Evolutionary conservation across 2,329 filamentous ascomycete species (phyloP), one percentile per base, ranked within the genome.

Genomic region (Onygena corvina): DNA sequence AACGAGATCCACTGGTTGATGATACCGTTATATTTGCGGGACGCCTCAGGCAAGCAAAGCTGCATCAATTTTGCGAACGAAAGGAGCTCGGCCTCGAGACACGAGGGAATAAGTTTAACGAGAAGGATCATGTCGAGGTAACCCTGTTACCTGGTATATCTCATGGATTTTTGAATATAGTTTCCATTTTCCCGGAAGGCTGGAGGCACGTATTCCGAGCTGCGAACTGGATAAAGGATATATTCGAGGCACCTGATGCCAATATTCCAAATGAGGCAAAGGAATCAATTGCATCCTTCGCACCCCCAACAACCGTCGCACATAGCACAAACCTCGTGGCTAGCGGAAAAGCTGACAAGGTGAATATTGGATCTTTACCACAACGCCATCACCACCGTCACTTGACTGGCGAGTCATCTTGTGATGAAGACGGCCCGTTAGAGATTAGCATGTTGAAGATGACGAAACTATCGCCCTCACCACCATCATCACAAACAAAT

Each of bases 21-120:
- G 92, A 98, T 64, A 98, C 92, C 0, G 87, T 95, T 44, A 89
- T 98, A 53, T 95, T 98, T 60, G 89, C 92, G 0, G 92, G 90
- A 0, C 74, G 90, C 0, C 67, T 98, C n/a, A 76, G 88, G 4
- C 80, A 89, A 53, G 86, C 88, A 1, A 94, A 83, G 56, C 64
- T 76, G 3, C 74, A 76, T 53, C 67, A 74, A 46, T 72, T 77
- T 67, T 65, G 67, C 1, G 74, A 77, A 40, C 70, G 74, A 3
- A 71, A 75, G 53, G 78, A 81, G 31, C 60, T 72, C 42, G 77
- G 69, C n/a, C 70, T 76, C 49, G 71, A 69, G 61, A 77, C 67
- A 63, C 66, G 68, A 30, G 70, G 66, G 27, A 77, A 69, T 3
- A 65, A 72, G 6, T 90, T 88, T 57, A 73, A 84, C 50, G 84